Evolutionary conservation across 2,329 filamentous ascomycete species (phyloP).

Genomic region (Zasmidium angulare): DNA sequence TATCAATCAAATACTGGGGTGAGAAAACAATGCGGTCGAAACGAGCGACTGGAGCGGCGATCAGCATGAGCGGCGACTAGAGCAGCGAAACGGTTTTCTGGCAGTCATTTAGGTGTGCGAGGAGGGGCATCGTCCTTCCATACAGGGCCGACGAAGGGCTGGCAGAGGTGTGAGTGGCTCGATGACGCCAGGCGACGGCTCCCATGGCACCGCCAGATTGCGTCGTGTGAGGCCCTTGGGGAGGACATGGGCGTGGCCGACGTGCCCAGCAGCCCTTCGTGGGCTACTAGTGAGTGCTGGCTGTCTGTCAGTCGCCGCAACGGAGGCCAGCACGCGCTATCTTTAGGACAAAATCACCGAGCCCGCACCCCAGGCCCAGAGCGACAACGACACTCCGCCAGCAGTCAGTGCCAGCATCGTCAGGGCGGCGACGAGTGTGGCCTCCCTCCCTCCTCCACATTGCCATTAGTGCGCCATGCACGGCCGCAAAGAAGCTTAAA

Average conservation of each 20-base stretch:
- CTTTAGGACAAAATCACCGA: constrained; percentile 23
- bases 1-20: constrained; percentile 11
- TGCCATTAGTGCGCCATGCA: too few species aligned
- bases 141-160: constrained; percentile 20
- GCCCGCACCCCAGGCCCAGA: constrained; percentile 12
- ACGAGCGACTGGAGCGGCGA: constrained; percentile 20
- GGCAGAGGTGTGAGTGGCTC: constrained; percentile 20
- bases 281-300: too few species aligned
- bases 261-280: neutral
- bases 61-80: constrained; percentile 20
- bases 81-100: constrained; percentile 4
- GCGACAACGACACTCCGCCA: neutral
- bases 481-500: constrained; percentile 18
- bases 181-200: constrained; percentile 29
- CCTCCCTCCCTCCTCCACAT: too few species aligned
- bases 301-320: too few species aligned
- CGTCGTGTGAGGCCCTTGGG: constrained; percentile 30
- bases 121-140: constrained; percentile 8
- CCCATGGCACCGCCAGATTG: constrained; percentile 35
- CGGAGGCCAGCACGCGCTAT: constrained; percentile 23
- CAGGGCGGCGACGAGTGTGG: too few species aligned
- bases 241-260: constrained; percentile 8
- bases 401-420: too few species aligned
- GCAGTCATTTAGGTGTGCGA: constrained; percentile 10
- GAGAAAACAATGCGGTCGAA: constrained; percentile 9